A percentile compares a stretch with the other conserved stretches of the same genome.
phyloP scores from a whole-genome alignment of 257 asterid genomes.

The Rehmannia glutinosa region DNA sequence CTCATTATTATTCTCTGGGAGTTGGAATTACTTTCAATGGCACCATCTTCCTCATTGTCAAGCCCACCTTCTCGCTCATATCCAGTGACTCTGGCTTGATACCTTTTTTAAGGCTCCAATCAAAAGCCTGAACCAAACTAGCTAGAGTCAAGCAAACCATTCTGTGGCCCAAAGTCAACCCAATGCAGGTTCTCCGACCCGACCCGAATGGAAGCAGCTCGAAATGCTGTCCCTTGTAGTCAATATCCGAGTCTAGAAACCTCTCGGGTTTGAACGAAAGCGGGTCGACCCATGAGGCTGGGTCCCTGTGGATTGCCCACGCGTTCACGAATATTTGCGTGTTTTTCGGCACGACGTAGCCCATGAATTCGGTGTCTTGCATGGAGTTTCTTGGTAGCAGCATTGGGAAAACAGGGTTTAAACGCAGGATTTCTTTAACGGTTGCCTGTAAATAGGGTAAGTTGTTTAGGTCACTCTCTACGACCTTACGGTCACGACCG shows the following conservation, averaged over 20 bases:
- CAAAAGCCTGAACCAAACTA: constrained; percentile 32
- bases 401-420: not conserved
- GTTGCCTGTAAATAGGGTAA: not conserved
- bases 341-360: constrained; percentile 12
- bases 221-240: constrained; percentile 37
- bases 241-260: constrained; percentile 28
- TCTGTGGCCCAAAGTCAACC: constrained; percentile 29
- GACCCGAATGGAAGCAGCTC: constrained; percentile 45
- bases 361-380: constrained; percentile 23
- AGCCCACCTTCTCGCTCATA: constrained; percentile 19
- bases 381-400: constrained; percentile 19
- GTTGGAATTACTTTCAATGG: not conserved
- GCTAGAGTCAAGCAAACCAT: constrained; percentile 37
- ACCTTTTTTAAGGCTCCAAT: constrained; percentile 25
- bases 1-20: not conserved
- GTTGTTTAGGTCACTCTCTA: not conserved
- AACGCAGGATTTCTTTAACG: not conserved
- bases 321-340: constrained; percentile 12
- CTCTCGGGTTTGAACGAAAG: constrained; percentile 35
- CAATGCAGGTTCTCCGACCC: constrained; percentile 37
- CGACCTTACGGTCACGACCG: not conserved
- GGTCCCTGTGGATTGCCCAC: too few relatives aligned
- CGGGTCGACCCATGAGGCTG: constrained; percentile 25
- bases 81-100: constrained; percentile 6
- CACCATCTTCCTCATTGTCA: not conserved